A percentile compares a stretch with the other conserved stretches of the same genome.
phyloP scores from a whole-genome alignment of 139 green algal species.

The Coelastrella sp. region DNA sequence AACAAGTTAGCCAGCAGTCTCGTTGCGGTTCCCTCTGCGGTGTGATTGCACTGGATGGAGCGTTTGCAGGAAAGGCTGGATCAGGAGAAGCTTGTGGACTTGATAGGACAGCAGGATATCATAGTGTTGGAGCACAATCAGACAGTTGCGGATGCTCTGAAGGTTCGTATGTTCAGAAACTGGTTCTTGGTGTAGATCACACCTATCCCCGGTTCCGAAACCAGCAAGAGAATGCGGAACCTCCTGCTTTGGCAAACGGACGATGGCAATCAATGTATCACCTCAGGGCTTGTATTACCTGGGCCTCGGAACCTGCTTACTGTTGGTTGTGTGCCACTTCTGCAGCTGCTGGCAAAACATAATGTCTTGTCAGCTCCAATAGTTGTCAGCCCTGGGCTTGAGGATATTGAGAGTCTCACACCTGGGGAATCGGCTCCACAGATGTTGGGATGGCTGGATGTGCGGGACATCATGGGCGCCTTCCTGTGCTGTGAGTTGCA shows the following conservation, averaged over 20 bases:
- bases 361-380: conserved; percentile 79
- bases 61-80: neutral
- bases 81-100: neutral
- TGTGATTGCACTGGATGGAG: neutral
- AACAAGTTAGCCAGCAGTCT: neutral
- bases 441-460: conserved; percentile 47
- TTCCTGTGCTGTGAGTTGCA: conserved; percentile 31
- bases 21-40: neutral
- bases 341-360: conserved; percentile 66
- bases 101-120: conserved; percentile 49
- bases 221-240: neutral
- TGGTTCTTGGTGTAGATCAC: neutral
- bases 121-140: conserved; percentile 69
- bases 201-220: neutral
- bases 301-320: conserved; percentile 1
- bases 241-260: too few relatives aligned
- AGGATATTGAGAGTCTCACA: conserved; percentile 62
- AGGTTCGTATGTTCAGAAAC: conserved; percentile 3
- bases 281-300: too few relatives aligned
- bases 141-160: conserved; percentile 62
- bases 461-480: conserved; percentile 31
- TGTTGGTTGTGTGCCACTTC: neutral
- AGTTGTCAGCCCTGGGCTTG: conserved; percentile 58
- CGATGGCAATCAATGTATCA: too few relatives aligned
- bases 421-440: conserved; percentile 25